Evolutionary conservation across 164 flowering plant species (phyloP), one percentile per base, ranked within the genome.

Genomic region (Kalanchoe fedtschenkoi): DNA sequence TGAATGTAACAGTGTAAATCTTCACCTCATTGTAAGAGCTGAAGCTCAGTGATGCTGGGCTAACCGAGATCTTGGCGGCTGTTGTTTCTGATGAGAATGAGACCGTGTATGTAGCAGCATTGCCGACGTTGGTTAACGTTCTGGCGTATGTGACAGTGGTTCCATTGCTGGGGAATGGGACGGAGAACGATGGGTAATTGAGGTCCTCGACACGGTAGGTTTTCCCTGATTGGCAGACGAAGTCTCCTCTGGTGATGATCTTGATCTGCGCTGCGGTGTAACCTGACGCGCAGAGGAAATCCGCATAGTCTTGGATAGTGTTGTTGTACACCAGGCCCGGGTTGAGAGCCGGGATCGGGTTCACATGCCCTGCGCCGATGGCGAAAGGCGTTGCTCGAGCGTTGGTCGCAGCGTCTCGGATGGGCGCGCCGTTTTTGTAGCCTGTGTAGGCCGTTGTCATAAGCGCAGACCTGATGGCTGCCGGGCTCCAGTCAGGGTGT

Each of bases 251-350:
- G 2, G 89, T 65, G 6, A 75, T 33, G 5, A 5, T 29, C 55
- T 68, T 75, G 19, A 91, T 83, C 44, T 73, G 73, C 10, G 41
- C 32, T 2, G 80, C 17, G 9, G 70, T 81, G 66, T 85, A 89
- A 42, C 78, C 73, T 21, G 82, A 61, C 17, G 96, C 89, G 64
- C 98, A 89, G 13, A 89, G 81, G 68, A 89, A 89, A 55, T 66
- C 65, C 0, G 89, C 55, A 62, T 89, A 92, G 69, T 89, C 89
- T 1, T 82, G 79, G 15, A 61, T 67, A 0, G 78, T 66, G 59
- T 72, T 62, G 67, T 92, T 89, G 57, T 92, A 92, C 17, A 92
- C 89, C 0, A 92, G 85, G 26, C 98, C 96, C 0, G 96, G 98
- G 68, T 87, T 80, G 3, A 87, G 80, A 28, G 98, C 95, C n/a